Base-by-base conservation (phyloP, 176 grass and related monocot genomes). In the Triticum monococcum region DNA sequence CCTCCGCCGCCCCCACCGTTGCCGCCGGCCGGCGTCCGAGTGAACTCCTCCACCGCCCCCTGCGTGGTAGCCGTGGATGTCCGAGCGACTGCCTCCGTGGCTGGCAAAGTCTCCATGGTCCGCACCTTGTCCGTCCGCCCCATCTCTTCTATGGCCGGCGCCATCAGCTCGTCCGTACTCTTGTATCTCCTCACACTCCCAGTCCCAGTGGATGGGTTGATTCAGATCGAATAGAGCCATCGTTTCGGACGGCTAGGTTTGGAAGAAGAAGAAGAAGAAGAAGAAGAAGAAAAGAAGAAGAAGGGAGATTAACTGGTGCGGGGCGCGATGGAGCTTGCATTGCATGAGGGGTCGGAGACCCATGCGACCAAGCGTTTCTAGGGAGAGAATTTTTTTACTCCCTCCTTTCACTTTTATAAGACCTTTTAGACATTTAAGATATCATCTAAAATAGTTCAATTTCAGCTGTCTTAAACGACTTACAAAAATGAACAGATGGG, bases 201-300 rank as follows among this genome's bases (percentile, higher is more conserved):
- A 41, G 12, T 48, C 45, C 45, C 72, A 75, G 41, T 18, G 4
- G 72, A 75, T 28, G 41, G 41, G 72, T 30, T 48, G 72, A 5
- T 75, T 75, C 41, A 75, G 72, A 75, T 26, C 72, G 23, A 75
- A 75, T 8, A 4, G 72, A 75, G 72, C 13, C 72, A 48, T 74
- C 43, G 8, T 40, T 75, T 48, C 14, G 38, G 35, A 72, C 18
- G 32, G 67, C 20, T 20, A 33, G 13, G 65, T 30, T 35, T 20
- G 28, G 28, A 63, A 35, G 33, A 33, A 6, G 69, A 28, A 46
- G n/a, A 74, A 9, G 71, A 43, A 12, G 43, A 43, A 3, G 41
- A 12, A 36, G 35, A 36, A 36, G 6, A 28, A 30, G 28, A 30
- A 30, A 43, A 12, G 43, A 43, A 4, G 41, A 12, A 37, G 36